Evolutionary conservation across 257 asterid genomes (phyloP), one percentile per base, ranked within the genome.

Genomic region (Dorcoceras hygrometricum): DNA sequence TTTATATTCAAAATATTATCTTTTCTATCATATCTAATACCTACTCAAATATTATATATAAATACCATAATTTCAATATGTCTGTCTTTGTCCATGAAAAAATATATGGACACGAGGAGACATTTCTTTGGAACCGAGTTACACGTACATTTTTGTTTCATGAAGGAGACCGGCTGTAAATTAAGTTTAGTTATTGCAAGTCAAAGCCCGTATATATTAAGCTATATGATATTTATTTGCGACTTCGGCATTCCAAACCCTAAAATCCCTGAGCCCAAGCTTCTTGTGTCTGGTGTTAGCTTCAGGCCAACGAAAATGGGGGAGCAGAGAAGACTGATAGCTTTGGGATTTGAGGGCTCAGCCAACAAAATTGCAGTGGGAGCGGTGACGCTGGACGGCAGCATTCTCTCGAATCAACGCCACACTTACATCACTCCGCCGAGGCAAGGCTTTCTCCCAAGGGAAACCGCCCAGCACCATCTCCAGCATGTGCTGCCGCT

Each of bases 381-480:
- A 27, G 91, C 85, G 9, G 97, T 93, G 67, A 70, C 86, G 1
- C 74, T 86, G 23, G 95, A 90, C 68, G 99, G 99, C 32, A 65
- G 67, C 60, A 93, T 93, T 54, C 82, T 93, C 1, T 90, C 99
- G 0, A 90, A 93, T 58, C 96, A 95, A 0, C 96, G 99, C 18
- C 97, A 88, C 72, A 93, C 99, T 27, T 93, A 90, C 84, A 90
- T 88, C 57, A 93, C 99, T 1, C 99, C 99, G 31, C 97, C 99
- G 16, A 97, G 97, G 6, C 96, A 93, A 6, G 98, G 97, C 46
- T 93, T 93, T 70, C 89, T 93, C 53, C 98, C 98, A 8, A 79
- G 98, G 24, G 98, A 93, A 83, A 90, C 97, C 9, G 96, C 98
- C 22, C 98, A 92, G 20, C 98, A 92, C 82, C 99, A 93, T 71